These are phyloP conservation scores for Phytophthora melonis DNA, from an alignment of 352 stramenopile genomes.

Conservation along the genomic window DNA sequence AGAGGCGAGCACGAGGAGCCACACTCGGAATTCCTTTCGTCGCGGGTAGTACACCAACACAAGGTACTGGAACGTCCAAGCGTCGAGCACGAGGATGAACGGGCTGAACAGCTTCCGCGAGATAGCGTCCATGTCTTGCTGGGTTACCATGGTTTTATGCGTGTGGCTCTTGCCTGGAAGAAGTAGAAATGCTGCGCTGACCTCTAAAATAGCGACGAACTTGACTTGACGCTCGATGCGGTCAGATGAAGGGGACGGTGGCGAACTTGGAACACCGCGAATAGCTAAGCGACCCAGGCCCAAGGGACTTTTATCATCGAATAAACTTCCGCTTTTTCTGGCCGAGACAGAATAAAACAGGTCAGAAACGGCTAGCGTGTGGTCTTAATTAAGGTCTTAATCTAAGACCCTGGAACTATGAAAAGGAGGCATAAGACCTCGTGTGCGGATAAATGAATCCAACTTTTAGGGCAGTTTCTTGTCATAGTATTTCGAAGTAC, in stretches of 20 bases:
- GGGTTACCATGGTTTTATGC: conserved; percentile 12
- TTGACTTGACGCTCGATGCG: not conserved
- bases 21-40: conserved; percentile 36
- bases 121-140: conserved; percentile 23
- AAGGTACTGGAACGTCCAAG: conserved; percentile 50
- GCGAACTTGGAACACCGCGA: not conserved
- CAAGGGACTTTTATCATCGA: too few relatives aligned
- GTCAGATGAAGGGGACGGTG: not conserved
- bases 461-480: too few relatives aligned
- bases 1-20: conserved; percentile 32
- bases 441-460: too few relatives aligned
- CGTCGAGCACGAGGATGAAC: conserved; percentile 43
- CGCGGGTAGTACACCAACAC: conserved; percentile 38
- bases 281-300: not conserved
- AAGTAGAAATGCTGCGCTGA: not conserved
- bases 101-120: conserved; percentile 34
- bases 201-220: not conserved
- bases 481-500: too few relatives aligned
- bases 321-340: too few relatives aligned
- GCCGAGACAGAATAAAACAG: too few relatives aligned
- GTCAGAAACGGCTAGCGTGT: too few relatives aligned
- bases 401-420: too few relatives aligned
- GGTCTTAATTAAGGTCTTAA: too few relatives aligned
- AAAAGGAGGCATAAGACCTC: too few relatives aligned
- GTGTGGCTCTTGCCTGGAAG: not conserved